Base-by-base conservation (phyloP, 495 filamentous ascomycete species). In the Extremus antarcticus region DNA sequence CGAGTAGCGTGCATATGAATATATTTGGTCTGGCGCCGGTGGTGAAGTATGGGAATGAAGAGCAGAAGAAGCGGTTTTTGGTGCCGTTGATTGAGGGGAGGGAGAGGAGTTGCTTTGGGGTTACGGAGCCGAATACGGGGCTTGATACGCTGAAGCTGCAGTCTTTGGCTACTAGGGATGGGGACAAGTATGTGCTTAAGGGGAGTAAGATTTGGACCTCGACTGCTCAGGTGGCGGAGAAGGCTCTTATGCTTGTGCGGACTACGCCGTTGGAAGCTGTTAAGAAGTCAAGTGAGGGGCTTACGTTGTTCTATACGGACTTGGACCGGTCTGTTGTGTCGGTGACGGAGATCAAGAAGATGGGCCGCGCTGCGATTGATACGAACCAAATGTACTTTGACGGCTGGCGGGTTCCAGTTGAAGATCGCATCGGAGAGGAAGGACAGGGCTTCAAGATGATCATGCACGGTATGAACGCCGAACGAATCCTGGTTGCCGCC, bases 401-500 rank as follows among this genome's bases (percentile, higher is more conserved):
- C 22, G 57, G 50, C 25, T 66, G 62, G 62, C 49, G 53, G 2
- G 62, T 66, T 11, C 64, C 62, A 0, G 55, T 32, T 2, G 40
- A 19, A 3, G 64, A 64, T 23, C 62, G 57, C 16, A 65, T 66
- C 22, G 64, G 64, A 8, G 39, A 54, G 16, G 64, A 66, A 48
- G 64, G 64, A 15, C 47, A 62, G 7, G 64, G 64, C 2, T 66
- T 66, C 59, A 62, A 65, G 47, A 39, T 58, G 41, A 65, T 66
- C 52, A 60, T 66, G 62, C 64, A 66, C 40, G 62, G 64, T 21
- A 66, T 66, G 64, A 66, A 66, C 47, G 64, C 64, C 2, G 64
- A 66, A 35, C 59, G 64, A 1, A 60, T 64, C 50, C 51, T 66
- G 25, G 19, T 66, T 10, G 50, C 62, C 13, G 64, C 58, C 24